Evolutionary conservation across 768 basidiomycete genomes (phyloP).

Genomic region (Suillus ampliporus): DNA sequence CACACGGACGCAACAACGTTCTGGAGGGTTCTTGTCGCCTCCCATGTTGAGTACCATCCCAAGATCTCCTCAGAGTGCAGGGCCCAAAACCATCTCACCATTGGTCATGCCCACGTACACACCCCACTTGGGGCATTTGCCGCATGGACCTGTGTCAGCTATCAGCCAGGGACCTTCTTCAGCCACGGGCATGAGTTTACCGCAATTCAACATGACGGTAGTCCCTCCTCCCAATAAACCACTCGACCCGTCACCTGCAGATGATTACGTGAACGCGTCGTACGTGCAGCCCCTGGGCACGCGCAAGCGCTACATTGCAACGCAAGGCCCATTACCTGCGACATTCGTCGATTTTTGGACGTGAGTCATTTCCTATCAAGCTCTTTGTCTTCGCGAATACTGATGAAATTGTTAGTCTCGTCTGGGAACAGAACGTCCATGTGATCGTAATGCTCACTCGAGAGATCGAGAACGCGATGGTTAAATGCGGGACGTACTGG

Average conservation of each 20-base stretch:
- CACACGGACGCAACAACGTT: neutral
- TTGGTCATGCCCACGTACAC: neutral
- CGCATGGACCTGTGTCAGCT: neutral
- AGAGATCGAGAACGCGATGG: conserved; percentile 83
- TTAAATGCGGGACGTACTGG: conserved; percentile 96
- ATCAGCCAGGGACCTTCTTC: neutral
- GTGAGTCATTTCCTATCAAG: conserved; percentile 50
- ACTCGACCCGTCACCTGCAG: conserved; percentile 49
- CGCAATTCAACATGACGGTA: conserved; percentile 2
- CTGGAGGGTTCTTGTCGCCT: conserved; percentile 2
- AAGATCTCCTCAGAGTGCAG: neutral
- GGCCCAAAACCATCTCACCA: neutral
- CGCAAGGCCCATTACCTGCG: conserved; percentile 90
- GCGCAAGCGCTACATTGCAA: conserved; percentile 86
- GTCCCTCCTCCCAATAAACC: conserved; percentile 3
- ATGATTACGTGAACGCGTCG: conserved; percentile 96
- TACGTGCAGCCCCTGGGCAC: conserved; percentile 90
- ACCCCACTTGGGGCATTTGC: neutral
- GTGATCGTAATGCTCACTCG: conserved; percentile 98
- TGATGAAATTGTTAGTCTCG: conserved; percentile 53
- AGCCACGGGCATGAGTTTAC: neutral
- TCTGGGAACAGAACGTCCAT: conserved; percentile 94
- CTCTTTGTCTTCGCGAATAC: neutral
- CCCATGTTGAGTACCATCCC: neutral
- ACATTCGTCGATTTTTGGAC: conserved; percentile 96